These are phyloP conservation scores for Candida boleticola DNA, from an alignment of 805 yeast genomes.

Conservation along the genomic window DNA sequence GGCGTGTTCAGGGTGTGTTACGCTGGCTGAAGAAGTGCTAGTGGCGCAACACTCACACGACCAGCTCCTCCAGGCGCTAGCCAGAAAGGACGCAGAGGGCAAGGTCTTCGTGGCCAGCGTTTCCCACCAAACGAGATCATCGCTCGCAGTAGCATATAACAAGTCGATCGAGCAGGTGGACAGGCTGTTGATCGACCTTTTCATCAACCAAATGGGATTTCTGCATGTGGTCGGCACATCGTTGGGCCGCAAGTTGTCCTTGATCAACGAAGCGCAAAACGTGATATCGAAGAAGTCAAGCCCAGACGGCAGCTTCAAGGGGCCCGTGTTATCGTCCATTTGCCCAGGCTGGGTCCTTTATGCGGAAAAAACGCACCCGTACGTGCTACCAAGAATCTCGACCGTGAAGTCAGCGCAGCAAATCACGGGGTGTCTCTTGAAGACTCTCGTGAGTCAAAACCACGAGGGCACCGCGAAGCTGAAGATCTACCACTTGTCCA, in stretches of 20 bases:
- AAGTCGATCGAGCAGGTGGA: slow-evolving; percentile 59
- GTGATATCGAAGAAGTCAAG: slow-evolving; percentile 42
- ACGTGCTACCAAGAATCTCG: slow-evolving; percentile 67
- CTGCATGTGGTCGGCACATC: slow-evolving; percentile 79
- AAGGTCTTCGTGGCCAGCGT: slow-evolving; percentile 69
- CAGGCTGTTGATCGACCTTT: slow-evolving; percentile 53
- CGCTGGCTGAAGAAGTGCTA: slow-evolving; percentile 93
- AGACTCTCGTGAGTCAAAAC: slow-evolving; percentile 43
- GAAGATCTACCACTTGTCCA: slow-evolving; percentile 71
- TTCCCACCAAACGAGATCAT: slow-evolving; percentile 83
- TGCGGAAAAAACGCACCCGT: slow-evolving; percentile 94
- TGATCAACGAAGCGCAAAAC: slow-evolving; percentile 40
- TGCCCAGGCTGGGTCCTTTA: slow-evolving; percentile 98
- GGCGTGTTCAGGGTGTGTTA: slow-evolving; percentile 96
- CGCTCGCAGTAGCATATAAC: slow-evolving; percentile 68
- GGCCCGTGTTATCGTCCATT: slow-evolving; percentile 65
- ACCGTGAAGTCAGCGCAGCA: slow-evolving; percentile 89
- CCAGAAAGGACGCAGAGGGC: slow-evolving; percentile 18
- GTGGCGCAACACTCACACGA: slow-evolving; percentile 88
- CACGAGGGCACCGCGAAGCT: slow-evolving; percentile 23
- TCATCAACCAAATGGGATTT: slow-evolving; percentile 64
- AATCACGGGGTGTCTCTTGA: slow-evolving; percentile 78
- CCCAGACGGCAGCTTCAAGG: slow-evolving; percentile 8
- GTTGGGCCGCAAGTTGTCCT: slow-evolving; percentile 69
- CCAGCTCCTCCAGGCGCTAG: slow-evolving; percentile 61